Evolutionary conservation across 2,329 filamentous ascomycete genomes (phyloP).

Genomic region (Emericellopsis atlantica): DNA sequence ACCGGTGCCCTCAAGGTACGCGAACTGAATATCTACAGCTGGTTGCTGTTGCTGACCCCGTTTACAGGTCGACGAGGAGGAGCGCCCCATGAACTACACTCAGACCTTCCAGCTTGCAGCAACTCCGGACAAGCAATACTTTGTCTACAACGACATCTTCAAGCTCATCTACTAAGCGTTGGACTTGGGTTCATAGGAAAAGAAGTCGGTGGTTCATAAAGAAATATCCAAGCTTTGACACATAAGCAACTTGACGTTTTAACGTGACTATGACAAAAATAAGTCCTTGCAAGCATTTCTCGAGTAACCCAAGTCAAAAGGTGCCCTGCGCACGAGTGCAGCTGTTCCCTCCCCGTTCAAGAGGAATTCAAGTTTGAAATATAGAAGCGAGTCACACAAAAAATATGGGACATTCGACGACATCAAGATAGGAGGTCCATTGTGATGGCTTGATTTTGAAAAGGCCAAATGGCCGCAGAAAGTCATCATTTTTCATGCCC

Average conservation of each 20-base stretch:
- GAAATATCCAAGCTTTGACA: neutral
- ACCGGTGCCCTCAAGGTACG: slow-evolving; percentile 75
- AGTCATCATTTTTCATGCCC: slow-evolving; percentile 24
- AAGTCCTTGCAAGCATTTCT: too few species aligned
- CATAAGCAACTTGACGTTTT: too few species aligned
- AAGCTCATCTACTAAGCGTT: slow-evolving; percentile 59
- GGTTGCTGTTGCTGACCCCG: neutral
- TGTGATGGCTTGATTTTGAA: too few species aligned
- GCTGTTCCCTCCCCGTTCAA: too few species aligned
- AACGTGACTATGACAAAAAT: too few species aligned
- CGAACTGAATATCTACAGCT: neutral
- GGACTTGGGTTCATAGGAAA: neutral
- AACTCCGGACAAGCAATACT: slow-evolving; percentile 53
- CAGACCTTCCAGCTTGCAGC: slow-evolving; percentile 79
- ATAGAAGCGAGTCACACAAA: too few species aligned
- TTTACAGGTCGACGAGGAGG: slow-evolving; percentile 70
- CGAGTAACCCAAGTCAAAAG: too few species aligned
- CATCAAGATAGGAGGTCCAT: too few species aligned
- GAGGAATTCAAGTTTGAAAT: too few species aligned
- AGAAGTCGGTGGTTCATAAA: neutral
- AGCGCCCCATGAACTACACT: slow-evolving; percentile 80
- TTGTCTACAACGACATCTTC: slow-evolving; percentile 91
- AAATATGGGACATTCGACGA: too few species aligned
- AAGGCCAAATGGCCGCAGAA: slow-evolving; percentile 11
- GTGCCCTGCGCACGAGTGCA: too few species aligned